These are phyloP conservation scores for Ophiostoma angusticollis DNA, from an alignment of 2,329 filamentous ascomycete genomes.

Conservation along the genomic window DNA sequence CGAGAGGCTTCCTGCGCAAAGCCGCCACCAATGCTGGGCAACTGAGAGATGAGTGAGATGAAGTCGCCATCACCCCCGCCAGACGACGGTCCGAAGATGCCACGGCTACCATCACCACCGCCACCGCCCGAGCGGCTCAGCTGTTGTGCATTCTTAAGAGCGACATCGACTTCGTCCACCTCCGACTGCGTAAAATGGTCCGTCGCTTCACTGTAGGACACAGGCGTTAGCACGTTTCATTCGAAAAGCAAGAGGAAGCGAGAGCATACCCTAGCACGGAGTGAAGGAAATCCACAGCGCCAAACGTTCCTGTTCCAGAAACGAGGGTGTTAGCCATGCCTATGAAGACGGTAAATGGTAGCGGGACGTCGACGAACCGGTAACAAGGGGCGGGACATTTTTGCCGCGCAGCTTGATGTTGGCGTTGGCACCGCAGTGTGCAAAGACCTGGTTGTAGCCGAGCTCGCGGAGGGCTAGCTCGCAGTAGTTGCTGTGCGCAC, in stretches of 20 bases:
- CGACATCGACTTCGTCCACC: constrained; percentile 66
- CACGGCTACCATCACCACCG: constrained; percentile 19
- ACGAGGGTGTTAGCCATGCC: background rate
- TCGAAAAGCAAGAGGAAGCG: background rate
- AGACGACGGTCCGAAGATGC: constrained; percentile 25
- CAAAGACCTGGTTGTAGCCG: constrained; percentile 54
- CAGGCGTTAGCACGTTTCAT: background rate
- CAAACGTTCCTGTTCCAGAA: constrained; percentile 45
- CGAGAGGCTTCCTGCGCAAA: constrained; percentile 54
- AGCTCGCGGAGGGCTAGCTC: constrained; percentile 65
- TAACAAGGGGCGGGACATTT: constrained; percentile 61
- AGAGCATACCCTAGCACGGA: constrained; percentile 52
- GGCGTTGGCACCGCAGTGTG: constrained; percentile 56
- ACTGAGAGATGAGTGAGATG: constrained; percentile 58
- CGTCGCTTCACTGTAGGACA: constrained; percentile 44
- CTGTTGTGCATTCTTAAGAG: constrained; percentile 55
- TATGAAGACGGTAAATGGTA: too few species aligned
- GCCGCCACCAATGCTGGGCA: constrained; percentile 56
- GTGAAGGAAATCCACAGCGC: constrained; percentile 73
- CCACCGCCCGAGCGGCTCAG: constrained; percentile 20
- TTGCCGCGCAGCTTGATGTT: constrained; percentile 55
- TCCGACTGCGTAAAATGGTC: constrained; percentile 80
- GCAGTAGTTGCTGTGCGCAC: constrained; percentile 73
- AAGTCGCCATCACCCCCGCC: constrained; percentile 39
- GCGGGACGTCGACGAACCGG: constrained; percentile 24